These are phyloP conservation scores for Fomitopsis serialis DNA, from an alignment of 768 basidiomycete species.

Conservation along the genomic window DNA sequence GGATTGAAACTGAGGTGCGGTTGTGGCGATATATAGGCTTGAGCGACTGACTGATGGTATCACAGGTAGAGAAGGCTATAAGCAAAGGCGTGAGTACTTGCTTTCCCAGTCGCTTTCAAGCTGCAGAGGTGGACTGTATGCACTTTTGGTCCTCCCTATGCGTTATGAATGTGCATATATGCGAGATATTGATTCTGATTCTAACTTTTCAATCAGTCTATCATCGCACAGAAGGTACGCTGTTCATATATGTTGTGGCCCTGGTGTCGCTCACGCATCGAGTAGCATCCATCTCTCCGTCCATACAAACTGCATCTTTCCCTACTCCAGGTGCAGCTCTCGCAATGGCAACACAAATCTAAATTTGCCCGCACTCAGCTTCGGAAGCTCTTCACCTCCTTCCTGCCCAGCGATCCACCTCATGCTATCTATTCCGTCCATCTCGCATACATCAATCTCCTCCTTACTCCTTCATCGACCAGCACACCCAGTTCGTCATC, in stretches of 20 bases:
- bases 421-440: constrained; percentile 50
- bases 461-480: constrained; percentile 29
- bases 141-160: background rate
- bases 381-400: constrained; percentile 46
- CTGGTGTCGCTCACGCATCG: constrained; percentile 1
- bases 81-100: constrained; percentile 57
- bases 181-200: constrained; percentile 37
- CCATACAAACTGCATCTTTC: constrained; percentile 54
- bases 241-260: constrained; percentile 1
- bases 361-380: constrained; percentile 59
- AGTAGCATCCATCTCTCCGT: constrained; percentile 60
- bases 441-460: constrained; percentile 46
- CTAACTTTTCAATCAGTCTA: constrained; percentile 10
- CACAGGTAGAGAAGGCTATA: constrained; percentile 55
- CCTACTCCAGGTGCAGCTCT: constrained; percentile 56
- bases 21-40: background rate
- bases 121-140: background rate
- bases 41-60: background rate
- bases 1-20: constrained; percentile 48
- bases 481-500: constrained; percentile 5
- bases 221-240: constrained; percentile 55
- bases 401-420: constrained; percentile 42
- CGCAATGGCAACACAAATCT: constrained; percentile 43
- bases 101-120: background rate
- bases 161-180: too few species aligned